Percentiles rank a stretch among this genome's conserved stretches.
These are phyloP conservation scores for Colletotrichum tamarilloi DNA, from an alignment of 2,329 filamentous ascomycete genomes.

Conservation along the genomic window DNA sequence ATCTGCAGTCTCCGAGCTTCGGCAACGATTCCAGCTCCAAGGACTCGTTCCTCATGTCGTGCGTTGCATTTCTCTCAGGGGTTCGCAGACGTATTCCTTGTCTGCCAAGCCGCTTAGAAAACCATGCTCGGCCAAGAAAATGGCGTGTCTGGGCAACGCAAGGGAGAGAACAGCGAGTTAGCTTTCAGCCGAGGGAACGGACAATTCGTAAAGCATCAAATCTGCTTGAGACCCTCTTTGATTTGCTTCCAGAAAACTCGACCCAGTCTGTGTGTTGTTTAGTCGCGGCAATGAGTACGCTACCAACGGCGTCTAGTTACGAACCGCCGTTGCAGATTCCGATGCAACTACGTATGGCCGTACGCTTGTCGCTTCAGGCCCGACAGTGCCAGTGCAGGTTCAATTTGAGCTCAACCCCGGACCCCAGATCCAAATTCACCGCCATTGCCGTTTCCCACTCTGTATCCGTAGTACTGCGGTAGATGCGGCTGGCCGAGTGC, in stretches of 20 bases:
- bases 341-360: too few relatives aligned
- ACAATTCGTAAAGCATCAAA: background rate
- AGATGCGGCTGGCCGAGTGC: constrained; percentile 1
- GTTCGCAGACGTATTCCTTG: constrained; percentile 14
- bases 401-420: background rate
- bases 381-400: background rate
- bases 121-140: constrained; percentile 14
- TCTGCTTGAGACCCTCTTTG: background rate
- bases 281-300: background rate
- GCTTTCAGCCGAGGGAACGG: background rate
- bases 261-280: background rate
- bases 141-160: constrained; percentile 12
- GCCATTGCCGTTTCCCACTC: background rate
- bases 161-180: background rate
- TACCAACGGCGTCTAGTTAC: background rate
- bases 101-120: constrained; percentile 22
- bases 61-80: constrained; percentile 20
- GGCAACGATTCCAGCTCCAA: background rate
- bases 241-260: background rate
- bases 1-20: background rate
- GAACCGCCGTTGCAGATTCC: too few relatives aligned
- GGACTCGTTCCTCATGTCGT: constrained; percentile 11
- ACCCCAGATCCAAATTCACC: background rate
- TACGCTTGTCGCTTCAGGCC: background rate
- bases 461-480: background rate